Base-by-base conservation (phyloP, 2,329 filamentous ascomycete species). In the Cladobotryum mycophilum region DNA sequence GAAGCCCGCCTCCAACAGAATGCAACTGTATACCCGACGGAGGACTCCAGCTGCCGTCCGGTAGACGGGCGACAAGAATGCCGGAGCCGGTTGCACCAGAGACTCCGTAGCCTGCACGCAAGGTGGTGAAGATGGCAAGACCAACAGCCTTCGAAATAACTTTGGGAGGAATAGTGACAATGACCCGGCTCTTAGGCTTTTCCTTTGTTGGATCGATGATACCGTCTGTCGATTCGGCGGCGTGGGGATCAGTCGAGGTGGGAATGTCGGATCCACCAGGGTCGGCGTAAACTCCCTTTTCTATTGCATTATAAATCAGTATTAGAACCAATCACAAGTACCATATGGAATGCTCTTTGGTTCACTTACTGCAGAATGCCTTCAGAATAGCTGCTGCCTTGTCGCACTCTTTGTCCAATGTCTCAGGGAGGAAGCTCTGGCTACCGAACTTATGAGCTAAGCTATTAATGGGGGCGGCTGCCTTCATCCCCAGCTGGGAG, bases 401-500 rank as follows among this genome's bases (percentile, higher is more conserved):
- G 69, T 96, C 89, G 59, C 86, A 87, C 71, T 96, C 91, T 67
- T 89, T 89, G 64, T 95, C 90, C 56, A 96, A 74, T 1, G 85
- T 85, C 49, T 86, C 88, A 1, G 90, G 90, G 79, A 91, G 86
- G 68, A 95, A 95, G 18, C 88, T 86, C 68, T 95, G 89, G 44
- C 70, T 70, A n/a, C 89, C 89, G 36, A 95, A 75, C 68, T 86
- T 89, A 69, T 95, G 89, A 14, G 85, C 88, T 18, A 95, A 68
- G 53, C 78, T 82, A 64, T 95, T 95, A 62, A 95, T 84, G 3
- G 89, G 89, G 0, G 79, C 81, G 5, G 86, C 86, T 4, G 75
- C 75, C 61, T 76, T 75, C 35, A 67, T 60, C 58, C 64, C 61
- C 15, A 68, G 60, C 25, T 60, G 59, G 17, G 61, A 62, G 48